Conservation (phyloP, 1,139 yeast species). For the Debaryomyces sp. region DNA sequence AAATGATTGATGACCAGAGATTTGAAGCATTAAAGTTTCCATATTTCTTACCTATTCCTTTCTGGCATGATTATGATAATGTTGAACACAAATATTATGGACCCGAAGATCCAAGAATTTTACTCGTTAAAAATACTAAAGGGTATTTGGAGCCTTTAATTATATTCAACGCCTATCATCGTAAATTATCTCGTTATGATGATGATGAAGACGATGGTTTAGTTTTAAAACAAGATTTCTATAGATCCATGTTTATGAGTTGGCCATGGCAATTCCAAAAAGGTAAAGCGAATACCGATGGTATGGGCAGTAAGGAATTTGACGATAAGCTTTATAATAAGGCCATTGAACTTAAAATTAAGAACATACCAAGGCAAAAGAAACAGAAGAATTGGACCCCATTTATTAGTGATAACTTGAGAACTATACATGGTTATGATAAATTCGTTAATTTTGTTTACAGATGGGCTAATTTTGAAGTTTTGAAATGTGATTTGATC, state of each 20-base stretch:
- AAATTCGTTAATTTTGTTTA: constrained; percentile 34
- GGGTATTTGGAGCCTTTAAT: constrained; percentile 43
- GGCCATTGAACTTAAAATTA: constrained; percentile 27
- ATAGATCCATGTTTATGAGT: constrained; percentile 19
- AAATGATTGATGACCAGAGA: constrained; percentile 12
- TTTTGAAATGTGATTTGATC: constrained; percentile 35
- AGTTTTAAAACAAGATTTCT: constrained; percentile 13
- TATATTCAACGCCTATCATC: constrained; percentile 35
- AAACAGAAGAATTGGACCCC: constrained; percentile 52
- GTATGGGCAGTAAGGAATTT: constrained; percentile 18
- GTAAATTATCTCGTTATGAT: constrained; percentile 26
- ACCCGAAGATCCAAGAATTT: constrained; percentile 46
- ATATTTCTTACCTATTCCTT: constrained; percentile 34
- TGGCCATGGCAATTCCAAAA: constrained; percentile 31
- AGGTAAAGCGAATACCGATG: constrained; percentile 33
- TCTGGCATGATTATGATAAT: constrained; percentile 28
- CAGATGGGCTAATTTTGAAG: constrained; percentile 40
- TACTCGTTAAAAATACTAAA: constrained; percentile 31
- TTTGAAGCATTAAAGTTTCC: constrained; percentile 30
- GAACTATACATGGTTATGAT: constrained; percentile 27
- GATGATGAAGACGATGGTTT: constrained; percentile 26
- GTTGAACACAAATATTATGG: constrained; percentile 35
- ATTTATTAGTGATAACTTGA: constrained; percentile 27
- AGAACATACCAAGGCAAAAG: constrained; percentile 23
- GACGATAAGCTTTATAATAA: constrained; percentile 24